These are phyloP conservation scores for Drechmeria coniospora DNA, from an alignment of 2,329 filamentous ascomycete genomes.

Conservation along the genomic window DNA sequence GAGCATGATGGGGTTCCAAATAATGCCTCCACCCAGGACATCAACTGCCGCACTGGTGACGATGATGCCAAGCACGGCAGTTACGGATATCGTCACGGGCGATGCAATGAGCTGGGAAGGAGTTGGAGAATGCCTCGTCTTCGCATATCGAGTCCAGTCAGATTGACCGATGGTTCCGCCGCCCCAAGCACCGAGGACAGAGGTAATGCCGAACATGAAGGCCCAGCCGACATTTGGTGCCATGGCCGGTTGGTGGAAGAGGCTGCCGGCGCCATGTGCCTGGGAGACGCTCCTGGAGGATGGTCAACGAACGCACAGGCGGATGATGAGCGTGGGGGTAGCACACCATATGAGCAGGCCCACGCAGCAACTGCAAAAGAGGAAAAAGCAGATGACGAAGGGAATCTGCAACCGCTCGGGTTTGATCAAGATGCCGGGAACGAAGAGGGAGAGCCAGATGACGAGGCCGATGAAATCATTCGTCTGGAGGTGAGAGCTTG, in stretches of 20 bases:
- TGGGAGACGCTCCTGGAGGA: constrained; percentile 7
- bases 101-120: constrained; percentile 10
- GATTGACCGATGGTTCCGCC: constrained; percentile 12
- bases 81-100: constrained; percentile 11
- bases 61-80: constrained; percentile 12
- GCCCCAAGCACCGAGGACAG: constrained; percentile 12
- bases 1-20: constrained; percentile 12
- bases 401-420: constrained; percentile 12
- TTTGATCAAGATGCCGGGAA: constrained; percentile 8
- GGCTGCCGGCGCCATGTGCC: constrained; percentile 8
- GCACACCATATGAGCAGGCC: constrained; percentile 8
- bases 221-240: constrained; percentile 12
- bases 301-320: background rate
- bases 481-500: constrained; percentile 10
- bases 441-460: constrained; percentile 10
- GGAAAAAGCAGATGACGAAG: constrained; percentile 11
- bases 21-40: constrained; percentile 9
- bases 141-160: constrained; percentile 14
- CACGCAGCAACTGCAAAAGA: constrained; percentile 9
- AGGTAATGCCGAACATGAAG: constrained; percentile 16
- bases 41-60: constrained; percentile 10
- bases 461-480: constrained; percentile 13
- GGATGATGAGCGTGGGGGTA: background rate
- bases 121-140: constrained; percentile 5
- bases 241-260: constrained; percentile 9